Evolutionary conservation across 2,329 filamentous ascomycete genomes (phyloP), one percentile per base, ranked within the genome.

Genomic region (Pestalotiopsis sp.): DNA sequence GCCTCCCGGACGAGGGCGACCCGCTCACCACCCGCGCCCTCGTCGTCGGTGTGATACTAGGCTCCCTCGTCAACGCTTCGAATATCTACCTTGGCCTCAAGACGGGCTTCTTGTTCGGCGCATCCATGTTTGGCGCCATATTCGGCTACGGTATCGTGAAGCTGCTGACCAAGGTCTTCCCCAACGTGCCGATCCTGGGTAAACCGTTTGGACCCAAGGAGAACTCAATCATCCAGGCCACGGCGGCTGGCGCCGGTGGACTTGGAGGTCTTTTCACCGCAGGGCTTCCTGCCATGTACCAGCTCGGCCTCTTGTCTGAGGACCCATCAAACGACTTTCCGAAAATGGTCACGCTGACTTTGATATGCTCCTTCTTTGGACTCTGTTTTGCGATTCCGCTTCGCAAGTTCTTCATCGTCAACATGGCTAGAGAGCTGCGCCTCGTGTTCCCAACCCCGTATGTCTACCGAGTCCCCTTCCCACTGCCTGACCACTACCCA

Each of bases 401-500:
- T 23, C 87, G 90, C 68, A 90, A 90, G 75, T 91, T 92, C 81
- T 92, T 91, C 81, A 86, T 92, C 77, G 87, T 91, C 76, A 88
- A 90, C 69, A 87, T 91, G 13, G 87, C 87, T 3, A 83, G 88
- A 73, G 87, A 90, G 77, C 79, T 89, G 66, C 83, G 82, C 69
- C 81, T 90, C 66, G 81, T 89, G 70, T 90, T 90, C 79, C 88
- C 88, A 4, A 87, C 87, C 3, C 76, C 64, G 62, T 17, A 58
- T 57, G 56, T 11, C 36, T 23, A 1, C 11, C 12, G 1, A 6
- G 3, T 25, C 11, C 45, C 23, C 63, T 4, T 14, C 17, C 27
- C 45, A n/a, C 17, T 52, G 45, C 20, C 5, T 52, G 17, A 52
- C 45, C 7, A 9, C 9, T 57, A 3, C 13, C 25, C 13, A 11